Conservation (phyloP, 805 yeast genomes). For the Lachancea quebecensis region DNA sequence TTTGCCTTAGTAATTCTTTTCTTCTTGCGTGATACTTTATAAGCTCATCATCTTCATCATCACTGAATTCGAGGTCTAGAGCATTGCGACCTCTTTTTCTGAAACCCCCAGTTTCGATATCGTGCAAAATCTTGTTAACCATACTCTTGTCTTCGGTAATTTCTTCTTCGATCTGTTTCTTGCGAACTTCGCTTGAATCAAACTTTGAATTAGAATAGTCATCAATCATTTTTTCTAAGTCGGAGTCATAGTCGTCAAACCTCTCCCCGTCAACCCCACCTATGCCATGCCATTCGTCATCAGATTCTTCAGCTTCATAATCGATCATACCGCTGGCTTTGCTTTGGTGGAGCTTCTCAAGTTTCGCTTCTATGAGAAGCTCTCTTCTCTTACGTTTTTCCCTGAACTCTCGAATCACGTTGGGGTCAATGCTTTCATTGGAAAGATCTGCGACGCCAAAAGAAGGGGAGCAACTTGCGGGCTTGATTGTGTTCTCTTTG, state of each 20-base stretch:
- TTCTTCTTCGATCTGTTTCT: slow-evolving; percentile 51
- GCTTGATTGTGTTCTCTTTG: no score
- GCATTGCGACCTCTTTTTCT: slow-evolving; percentile 49
- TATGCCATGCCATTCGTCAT: slow-evolving; percentile 79
- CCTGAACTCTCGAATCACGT: slow-evolving; percentile 17
- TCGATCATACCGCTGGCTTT: slow-evolving; percentile 61
- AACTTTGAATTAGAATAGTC: slow-evolving; percentile 48
- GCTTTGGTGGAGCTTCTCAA: slow-evolving; percentile 37
- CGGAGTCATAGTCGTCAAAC: slow-evolving; percentile 55
- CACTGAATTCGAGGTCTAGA: slow-evolving; percentile 60
- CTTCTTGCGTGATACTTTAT: slow-evolving; percentile 36
- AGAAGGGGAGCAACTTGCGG: no score
- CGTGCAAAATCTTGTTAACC: slow-evolving; percentile 61
- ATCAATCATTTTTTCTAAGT: slow-evolving; percentile 73
- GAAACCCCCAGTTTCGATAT: slow-evolving; percentile 65
- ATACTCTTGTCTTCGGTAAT: slow-evolving; percentile 54
- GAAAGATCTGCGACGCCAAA: no score
- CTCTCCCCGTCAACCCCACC: slow-evolving; percentile 63
- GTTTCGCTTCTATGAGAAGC: slow-evolving; percentile 17
- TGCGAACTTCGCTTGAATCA: slow-evolving; percentile 42
- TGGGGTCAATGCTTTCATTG: no score
- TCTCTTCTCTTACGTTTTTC: slow-evolving; percentile 22
- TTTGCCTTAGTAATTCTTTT: slow-evolving; percentile 41
- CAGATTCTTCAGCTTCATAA: slow-evolving; percentile 83
- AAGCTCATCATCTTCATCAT: slow-evolving; percentile 60